Evolutionary conservation across 2,329 filamentous ascomycete species (phyloP).

Genomic region (Colletotrichum trifolii): DNA sequence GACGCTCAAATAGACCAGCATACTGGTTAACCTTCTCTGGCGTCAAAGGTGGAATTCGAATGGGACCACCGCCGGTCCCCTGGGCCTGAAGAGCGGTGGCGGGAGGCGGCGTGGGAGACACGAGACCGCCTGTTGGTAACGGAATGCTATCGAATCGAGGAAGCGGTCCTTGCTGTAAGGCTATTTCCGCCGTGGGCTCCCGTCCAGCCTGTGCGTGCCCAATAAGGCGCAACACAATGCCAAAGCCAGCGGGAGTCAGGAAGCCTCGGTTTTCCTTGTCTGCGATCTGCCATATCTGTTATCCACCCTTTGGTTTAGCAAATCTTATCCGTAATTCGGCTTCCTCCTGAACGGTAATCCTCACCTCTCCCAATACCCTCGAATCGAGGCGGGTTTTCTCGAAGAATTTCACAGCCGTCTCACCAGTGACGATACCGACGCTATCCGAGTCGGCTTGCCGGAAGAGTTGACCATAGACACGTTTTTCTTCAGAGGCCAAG

Average conservation of each 20-base stretch:
- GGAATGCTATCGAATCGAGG: slow-evolving; percentile 88
- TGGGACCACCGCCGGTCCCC: slow-evolving; percentile 71
- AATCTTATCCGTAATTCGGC: not conserved
- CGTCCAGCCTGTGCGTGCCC: slow-evolving; percentile 93
- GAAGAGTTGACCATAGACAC: slow-evolving; percentile 92
- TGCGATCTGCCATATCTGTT: slow-evolving; percentile 97
- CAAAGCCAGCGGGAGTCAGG: slow-evolving; percentile 91
- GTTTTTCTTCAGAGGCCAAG: slow-evolving; percentile 91
- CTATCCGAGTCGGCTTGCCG: slow-evolving; percentile 91
- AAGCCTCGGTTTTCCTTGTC: slow-evolving; percentile 97
- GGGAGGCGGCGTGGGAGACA: slow-evolving; percentile 59
- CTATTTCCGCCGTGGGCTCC: slow-evolving; percentile 83
- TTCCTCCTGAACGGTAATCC: slow-evolving; percentile 41
- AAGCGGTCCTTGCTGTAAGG: slow-evolving; percentile 86
- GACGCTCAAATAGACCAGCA: slow-evolving; percentile 88
- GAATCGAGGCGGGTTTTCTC: slow-evolving; percentile 93
- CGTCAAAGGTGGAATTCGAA: slow-evolving; percentile 88
- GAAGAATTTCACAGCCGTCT: slow-evolving; percentile 97
- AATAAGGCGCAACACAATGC: slow-evolving; percentile 91
- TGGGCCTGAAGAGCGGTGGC: slow-evolving; percentile 64
- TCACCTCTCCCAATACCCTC: slow-evolving; percentile 85
- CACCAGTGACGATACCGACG: slow-evolving; percentile 93
- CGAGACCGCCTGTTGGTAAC: slow-evolving; percentile 41
- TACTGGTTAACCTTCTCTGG: slow-evolving; percentile 93
- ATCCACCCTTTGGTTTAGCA: slow-evolving; percentile 12